Evolutionary conservation across 768 basidiomycete genomes (phyloP).

Genomic region (Pleurotus sapidus): DNA sequence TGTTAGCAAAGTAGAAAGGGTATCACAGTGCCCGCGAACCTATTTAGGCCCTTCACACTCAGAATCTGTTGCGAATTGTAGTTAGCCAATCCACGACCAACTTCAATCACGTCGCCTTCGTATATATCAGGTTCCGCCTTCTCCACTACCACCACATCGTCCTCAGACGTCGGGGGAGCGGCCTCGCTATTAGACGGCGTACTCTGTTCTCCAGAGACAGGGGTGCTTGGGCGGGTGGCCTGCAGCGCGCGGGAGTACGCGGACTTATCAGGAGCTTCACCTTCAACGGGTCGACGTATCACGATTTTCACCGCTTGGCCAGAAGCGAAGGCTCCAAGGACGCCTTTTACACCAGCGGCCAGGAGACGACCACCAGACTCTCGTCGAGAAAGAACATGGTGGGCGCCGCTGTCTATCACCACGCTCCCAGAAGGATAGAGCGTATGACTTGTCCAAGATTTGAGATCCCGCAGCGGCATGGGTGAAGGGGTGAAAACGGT

Average conservation of each 20-base stretch:
- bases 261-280: slow-evolving; percentile 25
- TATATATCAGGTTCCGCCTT: slow-evolving; percentile 31
- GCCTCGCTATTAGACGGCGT: slow-evolving; percentile 29
- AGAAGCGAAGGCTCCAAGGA: slow-evolving; percentile 87
- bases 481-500: slow-evolving; percentile 81
- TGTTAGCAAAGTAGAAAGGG: not conserved
- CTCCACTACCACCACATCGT: slow-evolving; percentile 23
- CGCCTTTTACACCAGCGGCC: slow-evolving; percentile 86
- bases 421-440: slow-evolving; percentile 86
- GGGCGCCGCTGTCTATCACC: slow-evolving; percentile 86
- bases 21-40: slow-evolving; percentile 45
- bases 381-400: slow-evolving; percentile 77
- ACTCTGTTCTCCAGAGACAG: slow-evolving; percentile 30
- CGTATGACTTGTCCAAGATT: slow-evolving; percentile 97
- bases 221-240: slow-evolving; percentile 56
- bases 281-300: slow-evolving; percentile 39
- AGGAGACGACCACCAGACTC: slow-evolving; percentile 90
- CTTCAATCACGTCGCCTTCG: slow-evolving; percentile 77
- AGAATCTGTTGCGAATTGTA: slow-evolving; percentile 94
- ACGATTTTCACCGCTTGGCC: slow-evolving; percentile 92
- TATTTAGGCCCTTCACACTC: slow-evolving; percentile 86
- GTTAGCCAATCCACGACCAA: slow-evolving; percentile 92
- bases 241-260: slow-evolving; percentile 37
- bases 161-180: slow-evolving; percentile 24
- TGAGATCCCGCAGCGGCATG: slow-evolving; percentile 78